phyloP scores from a whole-genome alignment of 23 red algal genomes.

The Gracilariopsis chorda region DNA sequence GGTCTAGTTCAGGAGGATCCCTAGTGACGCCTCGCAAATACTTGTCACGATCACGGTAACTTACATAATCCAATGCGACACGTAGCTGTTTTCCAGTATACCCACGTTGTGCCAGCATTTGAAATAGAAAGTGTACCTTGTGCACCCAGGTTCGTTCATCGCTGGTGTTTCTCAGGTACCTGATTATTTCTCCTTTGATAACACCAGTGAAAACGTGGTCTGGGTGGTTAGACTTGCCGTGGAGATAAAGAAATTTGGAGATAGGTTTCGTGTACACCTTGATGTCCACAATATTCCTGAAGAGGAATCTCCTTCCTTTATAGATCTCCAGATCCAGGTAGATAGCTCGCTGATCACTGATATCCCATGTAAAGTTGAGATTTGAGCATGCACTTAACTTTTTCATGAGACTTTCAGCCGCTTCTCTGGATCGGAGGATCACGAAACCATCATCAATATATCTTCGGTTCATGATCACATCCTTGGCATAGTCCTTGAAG shows the following conservation, averaged over 20 bases:
- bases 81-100: background rate
- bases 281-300: background rate
- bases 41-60: too few relatives aligned
- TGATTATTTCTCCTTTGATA: background rate
- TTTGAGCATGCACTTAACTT: background rate
- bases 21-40: too few relatives aligned
- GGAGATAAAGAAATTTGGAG: background rate
- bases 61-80: too few relatives aligned
- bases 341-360: background rate
- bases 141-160: background rate
- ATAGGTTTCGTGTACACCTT: background rate
- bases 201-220: background rate
- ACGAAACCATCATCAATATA: background rate
- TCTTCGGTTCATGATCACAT: background rate
- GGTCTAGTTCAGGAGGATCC: too few relatives aligned
- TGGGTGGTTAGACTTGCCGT: background rate
- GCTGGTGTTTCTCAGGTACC: background rate
- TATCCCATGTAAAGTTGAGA: background rate
- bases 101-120: background rate
- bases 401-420: background rate
- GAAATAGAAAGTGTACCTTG: background rate
- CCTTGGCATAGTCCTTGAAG: background rate
- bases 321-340: background rate
- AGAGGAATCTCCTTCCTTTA: background rate
- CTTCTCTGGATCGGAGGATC: background rate